phyloP scores from a whole-genome alignment of 2,329 filamentous ascomycete species.

The Sodiomyces alkalinus region DNA sequence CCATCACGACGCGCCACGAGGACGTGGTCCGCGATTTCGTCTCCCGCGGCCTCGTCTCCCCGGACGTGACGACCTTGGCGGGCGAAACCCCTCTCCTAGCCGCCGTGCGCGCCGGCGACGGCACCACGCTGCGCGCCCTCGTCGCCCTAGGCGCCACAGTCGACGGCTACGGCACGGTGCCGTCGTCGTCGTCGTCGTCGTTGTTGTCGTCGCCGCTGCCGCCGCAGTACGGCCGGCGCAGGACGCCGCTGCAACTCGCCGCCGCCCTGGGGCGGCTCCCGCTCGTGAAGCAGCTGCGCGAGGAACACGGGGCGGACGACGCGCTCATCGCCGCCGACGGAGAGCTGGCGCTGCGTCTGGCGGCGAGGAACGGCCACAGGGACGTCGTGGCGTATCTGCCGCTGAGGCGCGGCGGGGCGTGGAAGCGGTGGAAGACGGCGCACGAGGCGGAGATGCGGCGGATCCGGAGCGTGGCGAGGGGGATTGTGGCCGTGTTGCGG shows the following conservation, averaged over 20 bases:
- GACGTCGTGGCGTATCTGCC: slow-evolving; percentile 29
- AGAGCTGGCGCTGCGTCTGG: slow-evolving; percentile 27
- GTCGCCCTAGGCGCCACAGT: slow-evolving; percentile 19
- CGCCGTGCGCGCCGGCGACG: slow-evolving; percentile 16
- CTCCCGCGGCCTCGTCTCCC: slow-evolving; percentile 19
- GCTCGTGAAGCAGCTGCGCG: slow-evolving; percentile 23
- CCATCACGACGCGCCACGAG: slow-evolving; percentile 12
- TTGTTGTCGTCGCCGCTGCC: no score
- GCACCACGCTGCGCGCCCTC: slow-evolving; percentile 18
- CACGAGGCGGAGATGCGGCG: slow-evolving; percentile 15
- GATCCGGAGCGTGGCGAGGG: slow-evolving; percentile 9
- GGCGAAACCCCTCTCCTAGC: slow-evolving; percentile 20
- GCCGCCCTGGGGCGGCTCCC: slow-evolving; percentile 22
- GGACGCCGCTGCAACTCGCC: slow-evolving; percentile 30
- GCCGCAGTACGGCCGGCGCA: slow-evolving; percentile 7
- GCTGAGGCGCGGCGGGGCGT: slow-evolving; percentile 19
- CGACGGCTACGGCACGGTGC: slow-evolving; percentile 12
- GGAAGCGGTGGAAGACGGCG: slow-evolving; percentile 18
- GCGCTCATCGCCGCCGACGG: slow-evolving; percentile 27
- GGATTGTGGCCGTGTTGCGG: slow-evolving; percentile 11
- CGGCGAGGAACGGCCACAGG: slow-evolving; percentile 22
- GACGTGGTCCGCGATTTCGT: slow-evolving; percentile 17
- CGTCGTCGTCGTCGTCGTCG: no score
- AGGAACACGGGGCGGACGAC: slow-evolving; percentile 26
- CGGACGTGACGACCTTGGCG: slow-evolving; percentile 15